Evolutionary conservation across 2,329 filamentous ascomycete species (phyloP), one percentile per base, ranked within the genome.

Genomic region (Esteya vermicola): DNA sequence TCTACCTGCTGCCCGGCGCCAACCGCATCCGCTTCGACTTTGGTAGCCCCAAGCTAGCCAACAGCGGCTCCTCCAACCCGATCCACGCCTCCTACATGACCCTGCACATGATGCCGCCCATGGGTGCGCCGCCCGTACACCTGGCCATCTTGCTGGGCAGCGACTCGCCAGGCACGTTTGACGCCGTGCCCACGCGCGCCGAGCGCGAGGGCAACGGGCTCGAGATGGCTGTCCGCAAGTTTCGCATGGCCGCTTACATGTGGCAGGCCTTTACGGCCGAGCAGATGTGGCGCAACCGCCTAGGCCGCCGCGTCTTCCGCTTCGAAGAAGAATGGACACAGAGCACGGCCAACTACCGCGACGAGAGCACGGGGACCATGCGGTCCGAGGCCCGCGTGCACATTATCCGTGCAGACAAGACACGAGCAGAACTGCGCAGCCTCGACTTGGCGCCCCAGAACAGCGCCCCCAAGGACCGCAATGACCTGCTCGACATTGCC

Each of bases 191-290:
- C 1, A 76, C 85, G 40, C 74, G 83, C 36, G 64, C 73, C 41
- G 75, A 83, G 57, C 77, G 72, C 49, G 88, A 93, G 65, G 88
- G 85, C 16, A 93, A 94, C 57, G 72, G 71, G 2, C 55, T 96
- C 27, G 79, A 88, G 10, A 76, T 75, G 8, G 91, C 91, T 0
- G 70, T 93, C 38, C 76, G 75, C 52, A 98, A 98, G 56, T 95
- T 91, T 56, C 76, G 88, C 47, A 95, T 93, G 82, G 81, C 86
- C 16, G 89, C 85, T 20, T 95, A 96, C 55, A 67, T 96, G 13
- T 96, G 91, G 88, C 91, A 98, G 57, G 85, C 88, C 8, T 96
- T 93, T 53, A 96, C 89, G 0, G 85, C 85, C 7, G 91, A 98
- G 57, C 88, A 96, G 56, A 96, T 96, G 89, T 81, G 76, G 57